Percentiles rank a stretch among this genome's conserved stretches.
These are phyloP conservation scores for Lecanicillium sp. DNA, from an alignment of 2,329 filamentous ascomycete species.

Conservation along the genomic window DNA sequence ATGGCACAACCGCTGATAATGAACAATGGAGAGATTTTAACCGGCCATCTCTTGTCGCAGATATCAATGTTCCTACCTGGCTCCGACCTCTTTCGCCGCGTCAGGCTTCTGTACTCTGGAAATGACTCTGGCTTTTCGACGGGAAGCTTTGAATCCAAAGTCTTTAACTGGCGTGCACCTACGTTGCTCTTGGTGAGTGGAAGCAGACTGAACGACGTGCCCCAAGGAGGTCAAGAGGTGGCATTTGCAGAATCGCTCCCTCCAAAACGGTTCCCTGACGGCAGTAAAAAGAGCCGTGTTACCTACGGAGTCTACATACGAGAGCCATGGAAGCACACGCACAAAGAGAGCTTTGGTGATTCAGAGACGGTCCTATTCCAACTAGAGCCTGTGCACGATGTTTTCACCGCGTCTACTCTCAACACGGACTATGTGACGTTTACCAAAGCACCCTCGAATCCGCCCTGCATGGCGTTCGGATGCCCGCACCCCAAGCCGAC, in stretches of 20 bases:
- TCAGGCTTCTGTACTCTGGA: slow-evolving; percentile 63
- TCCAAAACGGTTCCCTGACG: slow-evolving; percentile 49
- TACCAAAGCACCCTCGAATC: slow-evolving; percentile 52
- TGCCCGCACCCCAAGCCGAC: slow-evolving; percentile 43
- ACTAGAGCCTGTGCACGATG: slow-evolving; percentile 62
- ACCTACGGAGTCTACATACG: slow-evolving; percentile 62
- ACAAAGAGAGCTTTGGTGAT: slow-evolving; percentile 61
- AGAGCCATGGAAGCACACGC: slow-evolving; percentile 61
- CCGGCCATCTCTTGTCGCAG: slow-evolving; percentile 57
- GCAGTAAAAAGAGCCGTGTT: slow-evolving; percentile 42
- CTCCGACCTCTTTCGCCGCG: slow-evolving; percentile 53
- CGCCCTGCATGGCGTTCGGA: slow-evolving; percentile 58
- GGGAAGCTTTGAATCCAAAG: slow-evolving; percentile 66
- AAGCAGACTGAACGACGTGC: slow-evolving; percentile 44
- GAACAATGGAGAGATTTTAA: slow-evolving; percentile 53
- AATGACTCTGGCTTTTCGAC: slow-evolving; percentile 67
- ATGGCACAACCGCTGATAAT: slow-evolving; percentile 42
- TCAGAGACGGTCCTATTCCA: slow-evolving; percentile 61
- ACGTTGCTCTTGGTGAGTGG: slow-evolving; percentile 66
- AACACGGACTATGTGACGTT: slow-evolving; percentile 64
- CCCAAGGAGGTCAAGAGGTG: slow-evolving; percentile 43
- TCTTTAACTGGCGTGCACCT: slow-evolving; percentile 71
- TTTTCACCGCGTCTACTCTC: slow-evolving; percentile 57
- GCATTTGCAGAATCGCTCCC: slow-evolving; percentile 56
- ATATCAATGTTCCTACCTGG: slow-evolving; percentile 66